Conservation (phyloP, 805 yeast genomes). For the Cyberlindnera euphorbiae region DNA sequence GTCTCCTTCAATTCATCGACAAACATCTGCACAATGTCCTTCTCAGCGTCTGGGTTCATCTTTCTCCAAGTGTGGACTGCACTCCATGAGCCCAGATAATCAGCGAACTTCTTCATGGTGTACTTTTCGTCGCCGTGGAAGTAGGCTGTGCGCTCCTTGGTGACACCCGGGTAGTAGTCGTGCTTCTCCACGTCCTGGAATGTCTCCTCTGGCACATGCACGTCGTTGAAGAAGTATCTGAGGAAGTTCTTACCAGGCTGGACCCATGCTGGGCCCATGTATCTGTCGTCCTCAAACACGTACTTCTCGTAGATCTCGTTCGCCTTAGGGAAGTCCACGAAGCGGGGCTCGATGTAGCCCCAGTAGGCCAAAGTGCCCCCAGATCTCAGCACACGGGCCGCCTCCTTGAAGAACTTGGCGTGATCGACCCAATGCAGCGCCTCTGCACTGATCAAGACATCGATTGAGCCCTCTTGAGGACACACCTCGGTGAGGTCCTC, state of each 20-base stretch:
- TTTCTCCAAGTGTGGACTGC: slow-evolving; percentile 55
- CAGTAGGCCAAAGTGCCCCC: slow-evolving; percentile 67
- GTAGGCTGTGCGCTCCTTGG: slow-evolving; percentile 26
- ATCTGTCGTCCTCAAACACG: slow-evolving; percentile 41
- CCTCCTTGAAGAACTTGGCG: slow-evolving; percentile 43
- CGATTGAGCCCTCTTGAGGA: slow-evolving; percentile 35
- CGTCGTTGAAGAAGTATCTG: slow-evolving; percentile 37
- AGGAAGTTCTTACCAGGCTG: slow-evolving; percentile 59
- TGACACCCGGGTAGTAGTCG: slow-evolving; percentile 27
- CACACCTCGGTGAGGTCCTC: slow-evolving; percentile 25
- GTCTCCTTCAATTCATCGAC: slow-evolving; percentile 37
- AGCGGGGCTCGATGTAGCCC: slow-evolving; percentile 68
- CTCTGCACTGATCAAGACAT: slow-evolving; percentile 63
- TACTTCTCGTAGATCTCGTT: slow-evolving; percentile 51
- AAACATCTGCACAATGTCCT: slow-evolving; percentile 46
- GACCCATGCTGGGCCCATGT: slow-evolving; percentile 59
- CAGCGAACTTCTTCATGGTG: slow-evolving; percentile 41
- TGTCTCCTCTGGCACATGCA: slow-evolving; percentile 39
- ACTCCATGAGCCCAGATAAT: slow-evolving; percentile 62
- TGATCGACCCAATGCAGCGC: slow-evolving; percentile 74
- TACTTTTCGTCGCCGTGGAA: slow-evolving; percentile 38
- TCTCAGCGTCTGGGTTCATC: slow-evolving; percentile 33
- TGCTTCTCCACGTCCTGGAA: slow-evolving; percentile 38
- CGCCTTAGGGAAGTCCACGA: slow-evolving; percentile 47
- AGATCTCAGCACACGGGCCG: slow-evolving; percentile 43